Conservation (phyloP, 257 asterid species). For the Nicotiana tabacum region DNA sequence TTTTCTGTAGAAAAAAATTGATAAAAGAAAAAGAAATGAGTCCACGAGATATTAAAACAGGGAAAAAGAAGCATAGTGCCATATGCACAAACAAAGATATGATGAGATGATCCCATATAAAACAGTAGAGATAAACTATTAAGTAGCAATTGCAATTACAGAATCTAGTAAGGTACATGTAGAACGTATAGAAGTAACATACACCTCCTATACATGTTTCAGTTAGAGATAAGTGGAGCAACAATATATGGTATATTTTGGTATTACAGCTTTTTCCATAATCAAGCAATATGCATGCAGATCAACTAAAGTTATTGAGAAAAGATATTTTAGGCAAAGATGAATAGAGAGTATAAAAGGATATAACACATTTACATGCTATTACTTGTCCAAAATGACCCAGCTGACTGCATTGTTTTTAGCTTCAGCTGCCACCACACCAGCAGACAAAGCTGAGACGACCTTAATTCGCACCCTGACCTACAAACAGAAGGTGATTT, state of each 20-base stretch:
- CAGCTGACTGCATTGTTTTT: constrained; percentile 56
- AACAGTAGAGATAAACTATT: neutral
- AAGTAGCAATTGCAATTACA: neutral
- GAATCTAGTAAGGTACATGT: neutral
- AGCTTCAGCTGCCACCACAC: constrained; percentile 78
- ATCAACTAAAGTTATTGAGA: neutral
- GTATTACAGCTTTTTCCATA: neutral
- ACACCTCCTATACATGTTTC: neutral
- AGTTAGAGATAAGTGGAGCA: neutral
- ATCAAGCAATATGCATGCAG: neutral
- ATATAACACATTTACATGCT: constrained; percentile 39
- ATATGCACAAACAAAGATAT: neutral
- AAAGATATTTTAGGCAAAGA: neutral
- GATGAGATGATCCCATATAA: neutral
- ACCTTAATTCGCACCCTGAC: constrained; percentile 78
- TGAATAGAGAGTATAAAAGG: constrained; percentile 21
- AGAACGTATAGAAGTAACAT: neutral
- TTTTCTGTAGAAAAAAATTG: constrained; percentile 44
- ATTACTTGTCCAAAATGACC: constrained; percentile 93
- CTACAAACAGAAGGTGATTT: constrained; percentile 34
- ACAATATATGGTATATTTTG: neutral
- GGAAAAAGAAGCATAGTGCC: neutral
- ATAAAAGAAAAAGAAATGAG: constrained; percentile 11
- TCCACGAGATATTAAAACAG: neutral
- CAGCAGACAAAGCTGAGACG: constrained; percentile 51